Evolutionary conservation across 805 yeast genomes (phyloP), one percentile per base, ranked within the genome.

Genomic region (Ogataea nonfermentans): DNA sequence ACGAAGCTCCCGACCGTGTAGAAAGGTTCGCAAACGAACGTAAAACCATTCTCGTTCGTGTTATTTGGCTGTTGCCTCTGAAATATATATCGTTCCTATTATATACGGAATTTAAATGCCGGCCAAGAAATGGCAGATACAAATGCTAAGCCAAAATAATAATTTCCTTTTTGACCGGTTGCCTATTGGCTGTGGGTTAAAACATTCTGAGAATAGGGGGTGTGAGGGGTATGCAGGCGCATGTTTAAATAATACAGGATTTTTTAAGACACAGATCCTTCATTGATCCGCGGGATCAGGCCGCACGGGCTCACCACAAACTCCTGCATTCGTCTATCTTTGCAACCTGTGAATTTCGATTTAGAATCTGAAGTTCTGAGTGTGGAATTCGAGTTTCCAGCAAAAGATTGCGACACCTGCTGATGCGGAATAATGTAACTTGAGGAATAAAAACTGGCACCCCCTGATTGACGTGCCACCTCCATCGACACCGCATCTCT

Each of bases 241-340:
- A n/a, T 19, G 31, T 24, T 34, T 34, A 34, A 9, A 19, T 34
- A 34, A 34, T 34, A 27, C 39, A 35, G 20, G 11, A 20, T 29
- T 22, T 20, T 20, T 24, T 28, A 39, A 6, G 25, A 20, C 19
- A 23, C 31, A 19, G 43, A 29, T 12, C 48, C 47, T 36, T 49
- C 52, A 30, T 60, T 61, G 4, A 57, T 30, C 14, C 50, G 49
- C 1, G 65, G 57, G 8, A 62, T 41, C 32, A 62, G 43, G 0
- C 66, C 67, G 34, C 51, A 48, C 0, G 65, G 62, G 33, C 59
- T 57, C 11, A 62, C 66, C 9, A 62, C 46, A 49, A 59, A 62
- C 42, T 62, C 67, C 32, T 60, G 65, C 24, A 62, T 35, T 17
- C 48, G 48, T 14, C 66, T 32, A 17, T 16, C 14, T 14, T 25